phyloP scores from a whole-genome alignment of 768 basidiomycete species.

The Tulasnella sp. region DNA sequence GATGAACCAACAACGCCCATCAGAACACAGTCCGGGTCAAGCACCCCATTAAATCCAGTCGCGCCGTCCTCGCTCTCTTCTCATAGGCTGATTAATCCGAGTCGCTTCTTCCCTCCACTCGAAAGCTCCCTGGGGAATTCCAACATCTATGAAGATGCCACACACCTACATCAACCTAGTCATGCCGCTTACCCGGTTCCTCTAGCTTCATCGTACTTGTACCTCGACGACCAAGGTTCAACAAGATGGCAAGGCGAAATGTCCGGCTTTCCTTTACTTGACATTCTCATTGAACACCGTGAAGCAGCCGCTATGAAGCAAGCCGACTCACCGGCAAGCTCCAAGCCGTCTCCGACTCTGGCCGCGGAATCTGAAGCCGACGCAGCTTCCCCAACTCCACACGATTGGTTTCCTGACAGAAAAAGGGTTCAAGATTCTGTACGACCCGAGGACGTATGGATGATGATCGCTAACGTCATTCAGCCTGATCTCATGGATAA shows the following conservation, averaged over 20 bases:
- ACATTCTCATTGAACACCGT: constrained; percentile 63
- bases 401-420: constrained; percentile 66
- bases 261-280: constrained; percentile 81
- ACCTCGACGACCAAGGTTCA: constrained; percentile 80
- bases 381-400: constrained; percentile 23
- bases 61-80: constrained; percentile 73
- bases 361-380: constrained; percentile 26
- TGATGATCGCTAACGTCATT: constrained; percentile 76
- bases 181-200: constrained; percentile 34
- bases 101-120: constrained; percentile 47
- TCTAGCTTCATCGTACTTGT: constrained; percentile 70
- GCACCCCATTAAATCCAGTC: constrained; percentile 46
- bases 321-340: constrained; percentile 17
- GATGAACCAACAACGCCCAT: constrained; percentile 5
- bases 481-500: constrained; percentile 90
- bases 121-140: not conserved
- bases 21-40: constrained; percentile 29
- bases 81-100: constrained; percentile 73
- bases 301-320: constrained; percentile 33
- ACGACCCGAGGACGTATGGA: constrained; percentile 83
- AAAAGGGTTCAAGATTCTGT: constrained; percentile 60
- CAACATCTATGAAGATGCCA: constrained; percentile 2
- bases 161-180: not conserved
- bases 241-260: constrained; percentile 90
- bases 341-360: constrained; percentile 23